A percentile compares a stretch with the other conserved stretches of the same genome.
Evolutionary conservation across 73 alveolate genomes (phyloP).

Genomic region (Effrenium voratum): DNA sequence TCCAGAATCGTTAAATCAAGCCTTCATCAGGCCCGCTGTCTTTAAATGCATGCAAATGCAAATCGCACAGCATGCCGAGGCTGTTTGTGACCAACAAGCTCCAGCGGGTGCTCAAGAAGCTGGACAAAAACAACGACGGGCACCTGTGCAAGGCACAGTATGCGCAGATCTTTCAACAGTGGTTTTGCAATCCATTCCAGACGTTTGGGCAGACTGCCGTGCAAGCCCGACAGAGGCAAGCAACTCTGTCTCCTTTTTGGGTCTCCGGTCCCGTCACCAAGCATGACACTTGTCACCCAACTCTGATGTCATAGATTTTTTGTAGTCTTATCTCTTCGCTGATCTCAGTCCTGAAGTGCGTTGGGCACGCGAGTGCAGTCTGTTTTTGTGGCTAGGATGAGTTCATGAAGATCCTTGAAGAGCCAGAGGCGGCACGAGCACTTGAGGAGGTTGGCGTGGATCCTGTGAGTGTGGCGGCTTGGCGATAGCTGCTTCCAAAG

Average conservation of each 20-base stretch:
- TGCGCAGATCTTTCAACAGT: not conserved
- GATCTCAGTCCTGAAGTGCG: no score
- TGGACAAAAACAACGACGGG: conserved; percentile 62
- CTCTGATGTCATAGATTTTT: no score
- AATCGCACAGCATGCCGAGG: not conserved
- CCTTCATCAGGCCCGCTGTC: not conserved
- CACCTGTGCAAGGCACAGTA: conserved; percentile 30
- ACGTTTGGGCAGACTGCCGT: not conserved
- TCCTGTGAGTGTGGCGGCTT: conserved; percentile 27
- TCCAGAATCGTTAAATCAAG: not conserved
- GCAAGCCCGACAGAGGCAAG: not conserved
- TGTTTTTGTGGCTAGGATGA: no score
- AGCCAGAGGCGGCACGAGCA: conserved; percentile 33
- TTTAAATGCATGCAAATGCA: not conserved
- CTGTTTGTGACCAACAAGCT: conserved; percentile 43
- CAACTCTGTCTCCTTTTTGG: not conserved
- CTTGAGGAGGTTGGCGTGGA: conserved; percentile 57
- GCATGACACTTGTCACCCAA: no score
- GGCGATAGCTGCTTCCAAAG: no score
- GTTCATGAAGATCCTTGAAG: conserved; percentile 24
- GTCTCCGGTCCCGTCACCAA: no score
- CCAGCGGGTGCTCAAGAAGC: conserved; percentile 15
- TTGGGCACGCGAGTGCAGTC: no score
- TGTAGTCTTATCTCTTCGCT: no score
- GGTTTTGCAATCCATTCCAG: not conserved